These are phyloP conservation scores for Rhododendron molle DNA, from an alignment of 148 eudicot genomes.

Conservation along the genomic window DNA sequence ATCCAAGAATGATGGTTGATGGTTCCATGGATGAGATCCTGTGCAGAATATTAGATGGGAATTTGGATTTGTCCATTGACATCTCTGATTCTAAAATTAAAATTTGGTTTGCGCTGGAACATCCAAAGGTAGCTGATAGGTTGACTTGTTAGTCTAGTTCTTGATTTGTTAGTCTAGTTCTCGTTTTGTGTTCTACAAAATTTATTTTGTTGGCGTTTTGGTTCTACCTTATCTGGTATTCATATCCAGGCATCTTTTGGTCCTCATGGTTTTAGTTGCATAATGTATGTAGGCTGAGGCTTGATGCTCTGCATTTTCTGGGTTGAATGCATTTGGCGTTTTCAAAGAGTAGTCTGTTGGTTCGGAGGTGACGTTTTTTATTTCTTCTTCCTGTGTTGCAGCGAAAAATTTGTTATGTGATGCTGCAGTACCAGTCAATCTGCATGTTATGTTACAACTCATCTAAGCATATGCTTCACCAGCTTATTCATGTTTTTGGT, in stretches of 20 bases:
- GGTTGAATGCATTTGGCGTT: conserved; percentile 48
- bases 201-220: background rate
- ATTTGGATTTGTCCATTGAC: conserved; percentile 34
- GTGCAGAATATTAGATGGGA: conserved; percentile 61
- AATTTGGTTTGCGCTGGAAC: conserved; percentile 79
- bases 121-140: conserved; percentile 52
- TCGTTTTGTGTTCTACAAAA: background rate
- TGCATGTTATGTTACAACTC: background rate
- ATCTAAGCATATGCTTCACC: no score
- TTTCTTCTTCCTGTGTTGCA: background rate
- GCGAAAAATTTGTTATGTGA: background rate
- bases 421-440: background rate
- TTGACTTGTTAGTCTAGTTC: background rate
- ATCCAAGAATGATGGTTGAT: conserved; percentile 47
- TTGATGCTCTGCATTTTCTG: conserved; percentile 48
- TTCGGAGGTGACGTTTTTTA: conserved; percentile 34
- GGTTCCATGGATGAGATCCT: conserved; percentile 41
- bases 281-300: conserved; percentile 48
- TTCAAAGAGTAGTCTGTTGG: conserved; percentile 36
- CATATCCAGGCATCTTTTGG: background rate
- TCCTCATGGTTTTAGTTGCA: background rate
- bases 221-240: background rate
- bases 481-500: no score
- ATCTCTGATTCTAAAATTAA: conserved; percentile 57
- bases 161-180: background rate